phyloP scores from a whole-genome alignment of 352 stramenopile species.

The Elongisporangium prolatum region DNA sequence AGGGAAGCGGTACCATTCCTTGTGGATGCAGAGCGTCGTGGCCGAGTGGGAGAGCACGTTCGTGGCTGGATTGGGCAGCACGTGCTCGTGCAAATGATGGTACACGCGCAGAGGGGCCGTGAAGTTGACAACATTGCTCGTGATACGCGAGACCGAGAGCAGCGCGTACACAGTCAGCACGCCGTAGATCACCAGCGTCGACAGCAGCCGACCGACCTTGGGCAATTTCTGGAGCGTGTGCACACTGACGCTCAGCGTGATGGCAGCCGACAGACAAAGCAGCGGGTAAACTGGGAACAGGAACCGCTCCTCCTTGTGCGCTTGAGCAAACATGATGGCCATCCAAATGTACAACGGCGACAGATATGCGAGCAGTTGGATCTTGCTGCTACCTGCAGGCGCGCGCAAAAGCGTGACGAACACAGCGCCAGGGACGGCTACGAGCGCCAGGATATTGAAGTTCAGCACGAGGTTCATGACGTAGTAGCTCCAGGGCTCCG shows the following conservation, averaged over 20 bases:
- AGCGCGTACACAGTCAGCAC: slow-evolving; percentile 41
- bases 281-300: slow-evolving; percentile 95
- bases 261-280: slow-evolving; percentile 75
- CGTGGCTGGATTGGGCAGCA: slow-evolving; percentile 37
- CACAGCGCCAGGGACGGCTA: slow-evolving; percentile 49
- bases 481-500: slow-evolving; percentile 95
- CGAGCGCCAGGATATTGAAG: slow-evolving; percentile 86
- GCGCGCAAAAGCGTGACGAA: slow-evolving; percentile 22
- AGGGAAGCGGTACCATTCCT: slow-evolving; percentile 98
- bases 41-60: slow-evolving; percentile 13
- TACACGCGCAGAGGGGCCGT: slow-evolving; percentile 66
- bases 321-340: slow-evolving; percentile 88
- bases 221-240: slow-evolving; percentile 23
- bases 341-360: slow-evolving; percentile 89
- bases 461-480: slow-evolving; percentile 95
- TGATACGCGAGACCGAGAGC: slow-evolving; percentile 52
- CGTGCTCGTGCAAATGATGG: slow-evolving; percentile 51
- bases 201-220: slow-evolving; percentile 16
- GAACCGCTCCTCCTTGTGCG: slow-evolving; percentile 99
- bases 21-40: slow-evolving; percentile 89
- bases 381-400: slow-evolving; percentile 17
- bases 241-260: slow-evolving; percentile 54
- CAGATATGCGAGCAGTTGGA: slow-evolving; percentile 39
- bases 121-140: slow-evolving; percentile 72
- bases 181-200: slow-evolving; percentile 34